Conservation (phyloP, 768 basidiomycete genomes). For the Baorangia bicolor region DNA sequence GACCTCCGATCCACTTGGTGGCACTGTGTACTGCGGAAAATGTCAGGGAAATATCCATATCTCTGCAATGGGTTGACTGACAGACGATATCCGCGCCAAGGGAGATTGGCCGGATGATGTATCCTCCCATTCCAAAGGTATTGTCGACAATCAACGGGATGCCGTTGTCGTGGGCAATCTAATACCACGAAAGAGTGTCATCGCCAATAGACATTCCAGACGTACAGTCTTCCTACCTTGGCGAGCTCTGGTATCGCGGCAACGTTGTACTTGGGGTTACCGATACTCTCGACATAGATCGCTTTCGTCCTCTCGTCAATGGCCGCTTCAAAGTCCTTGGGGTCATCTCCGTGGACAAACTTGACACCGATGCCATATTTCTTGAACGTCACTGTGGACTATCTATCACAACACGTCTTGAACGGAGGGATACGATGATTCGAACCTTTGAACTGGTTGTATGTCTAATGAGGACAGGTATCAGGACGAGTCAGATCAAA, state of each 20-base stretch:
- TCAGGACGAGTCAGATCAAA: neutral
- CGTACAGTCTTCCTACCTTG: slow-evolving; percentile 34
- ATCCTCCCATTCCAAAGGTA: slow-evolving; percentile 63
- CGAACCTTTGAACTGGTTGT: slow-evolving; percentile 62
- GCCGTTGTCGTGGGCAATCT: slow-evolving; percentile 59
- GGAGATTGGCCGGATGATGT: slow-evolving; percentile 52
- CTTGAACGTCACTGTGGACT: slow-evolving; percentile 46
- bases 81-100: slow-evolving; percentile 58
- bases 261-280: slow-evolving; percentile 61
- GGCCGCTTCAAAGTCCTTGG: slow-evolving; percentile 46
- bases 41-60: neutral
- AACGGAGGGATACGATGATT: neutral
- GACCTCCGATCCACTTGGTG: slow-evolving; percentile 69
- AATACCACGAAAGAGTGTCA: neutral
- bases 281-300: slow-evolving; percentile 58
- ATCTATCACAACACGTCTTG: neutral
- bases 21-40: slow-evolving; percentile 46
- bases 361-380: slow-evolving; percentile 55
- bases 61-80: slow-evolving; percentile 13
- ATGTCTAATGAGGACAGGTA: slow-evolving; percentile 42
- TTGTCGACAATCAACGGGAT: slow-evolving; percentile 69
- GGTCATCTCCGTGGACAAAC: slow-evolving; percentile 49
- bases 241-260: slow-evolving; percentile 56
- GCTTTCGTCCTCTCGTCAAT: slow-evolving; percentile 64
- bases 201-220: neutral